phyloP scores from a whole-genome alignment of 371 early-diverging fungal genomes.

The Mucor ambiguus region DNA sequence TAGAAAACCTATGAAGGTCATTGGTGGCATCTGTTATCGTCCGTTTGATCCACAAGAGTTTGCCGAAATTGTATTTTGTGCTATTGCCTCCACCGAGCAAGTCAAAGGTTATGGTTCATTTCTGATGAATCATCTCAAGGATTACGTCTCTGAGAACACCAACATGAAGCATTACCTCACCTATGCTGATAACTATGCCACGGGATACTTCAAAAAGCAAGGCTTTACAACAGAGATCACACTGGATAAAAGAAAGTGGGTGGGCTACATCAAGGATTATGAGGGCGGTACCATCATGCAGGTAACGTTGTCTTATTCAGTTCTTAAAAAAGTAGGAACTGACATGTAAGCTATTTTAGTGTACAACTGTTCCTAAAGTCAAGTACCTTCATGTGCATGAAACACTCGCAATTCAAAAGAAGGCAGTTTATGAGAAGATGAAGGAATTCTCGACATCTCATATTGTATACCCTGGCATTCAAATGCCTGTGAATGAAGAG shows the following conservation, averaged over 20 bases:
- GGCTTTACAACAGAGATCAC: slow-evolving; percentile 98
- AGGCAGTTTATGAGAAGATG: slow-evolving; percentile 85
- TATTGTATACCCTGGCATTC: slow-evolving; percentile 80
- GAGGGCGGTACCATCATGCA: slow-evolving; percentile 99
- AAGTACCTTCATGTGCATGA: slow-evolving; percentile 57
- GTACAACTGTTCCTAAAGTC: slow-evolving; percentile 63
- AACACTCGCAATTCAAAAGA: slow-evolving; percentile 68
- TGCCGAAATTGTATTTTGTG: slow-evolving; percentile 99
- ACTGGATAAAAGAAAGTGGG: slow-evolving; percentile 93
- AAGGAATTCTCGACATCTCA: slow-evolving; percentile 72
- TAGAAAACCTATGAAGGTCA: slow-evolving; percentile 67
- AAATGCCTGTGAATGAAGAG: slow-evolving; percentile 64
- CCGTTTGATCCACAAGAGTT: slow-evolving; percentile 91
- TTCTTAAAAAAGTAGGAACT: neutral
- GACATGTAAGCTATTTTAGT: slow-evolving; percentile 23
- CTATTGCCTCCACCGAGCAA: slow-evolving; percentile 93
- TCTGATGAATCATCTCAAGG: slow-evolving; percentile 94
- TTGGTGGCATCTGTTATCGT: slow-evolving; percentile 98
- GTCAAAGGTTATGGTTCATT: slow-evolving; percentile 97
- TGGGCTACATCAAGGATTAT: slow-evolving; percentile 99
- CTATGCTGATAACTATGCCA: slow-evolving; percentile 99
- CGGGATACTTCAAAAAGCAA: slow-evolving; percentile 99
- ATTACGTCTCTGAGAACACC: slow-evolving; percentile 75
- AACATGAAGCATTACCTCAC: slow-evolving; percentile 91
- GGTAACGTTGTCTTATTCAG: slow-evolving; percentile 43